Conservation (phyloP, 257 asterid species). For the Lithospermum erythrorhizon region DNA sequence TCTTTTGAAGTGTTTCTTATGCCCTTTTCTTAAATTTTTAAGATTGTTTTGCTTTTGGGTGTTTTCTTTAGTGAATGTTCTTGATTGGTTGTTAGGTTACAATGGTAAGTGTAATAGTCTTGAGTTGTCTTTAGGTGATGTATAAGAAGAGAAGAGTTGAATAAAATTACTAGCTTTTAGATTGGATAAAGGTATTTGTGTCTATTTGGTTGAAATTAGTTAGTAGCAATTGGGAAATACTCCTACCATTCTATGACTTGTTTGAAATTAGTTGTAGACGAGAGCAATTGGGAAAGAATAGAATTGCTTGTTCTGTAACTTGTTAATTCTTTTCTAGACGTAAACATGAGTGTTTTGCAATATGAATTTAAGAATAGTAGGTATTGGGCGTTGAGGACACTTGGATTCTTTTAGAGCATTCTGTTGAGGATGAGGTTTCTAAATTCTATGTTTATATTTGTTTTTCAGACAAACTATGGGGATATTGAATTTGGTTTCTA, state of each 20-base stretch:
- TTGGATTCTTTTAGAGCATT: background rate
- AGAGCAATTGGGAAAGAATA: background rate
- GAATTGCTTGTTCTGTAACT: background rate
- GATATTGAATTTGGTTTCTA: slow-evolving; percentile 35
- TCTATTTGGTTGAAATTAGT: background rate
- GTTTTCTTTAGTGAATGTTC: background rate
- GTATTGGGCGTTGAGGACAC: background rate
- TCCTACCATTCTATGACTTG: background rate
- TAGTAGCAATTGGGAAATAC: too few relatives aligned
- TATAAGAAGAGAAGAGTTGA: background rate
- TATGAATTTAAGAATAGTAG: background rate
- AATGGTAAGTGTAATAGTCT: background rate
- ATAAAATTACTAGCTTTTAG: background rate
- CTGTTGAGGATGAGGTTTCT: background rate
- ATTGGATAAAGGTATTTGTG: background rate
- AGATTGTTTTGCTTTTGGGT: too few relatives aligned
- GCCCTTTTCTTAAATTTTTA: too few relatives aligned
- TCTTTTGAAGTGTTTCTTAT: too few relatives aligned
- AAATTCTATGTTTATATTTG: slow-evolving; percentile 4
- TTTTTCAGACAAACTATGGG: slow-evolving; percentile 32
- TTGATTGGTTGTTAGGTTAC: background rate
- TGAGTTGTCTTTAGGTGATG: background rate
- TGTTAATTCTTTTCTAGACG: too few relatives aligned
- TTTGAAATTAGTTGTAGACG: background rate
- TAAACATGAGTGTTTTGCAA: background rate